These are phyloP conservation scores for Castanea crenata DNA, from an alignment of 306 rosid genomes.

Conservation along the genomic window DNA sequence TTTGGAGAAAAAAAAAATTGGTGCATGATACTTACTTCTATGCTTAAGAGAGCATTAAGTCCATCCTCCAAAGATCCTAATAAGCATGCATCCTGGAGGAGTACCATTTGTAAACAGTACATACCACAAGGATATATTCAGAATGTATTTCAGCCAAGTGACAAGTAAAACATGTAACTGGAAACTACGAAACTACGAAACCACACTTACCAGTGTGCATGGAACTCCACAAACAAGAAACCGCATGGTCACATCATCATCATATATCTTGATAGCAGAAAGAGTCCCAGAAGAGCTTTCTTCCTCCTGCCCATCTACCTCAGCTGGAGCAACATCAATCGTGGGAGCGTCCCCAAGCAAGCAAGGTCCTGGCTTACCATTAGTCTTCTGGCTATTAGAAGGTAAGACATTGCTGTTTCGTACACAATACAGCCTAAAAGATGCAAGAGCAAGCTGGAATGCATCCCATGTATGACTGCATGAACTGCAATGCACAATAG, in stretches of 20 bases:
- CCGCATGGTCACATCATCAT: constrained; percentile 74
- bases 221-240: constrained; percentile 89
- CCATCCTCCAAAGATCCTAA: constrained; percentile 93
- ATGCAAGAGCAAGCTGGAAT: constrained; percentile 91
- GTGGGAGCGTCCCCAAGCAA: constrained; percentile 70
- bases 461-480: constrained; percentile 97
- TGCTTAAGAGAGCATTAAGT: constrained; percentile 75
- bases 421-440: constrained; percentile 75
- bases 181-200: too few species aligned
- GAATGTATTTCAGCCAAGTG: constrained; percentile 12
- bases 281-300: constrained; percentile 60
- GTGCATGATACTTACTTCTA: constrained; percentile 61
- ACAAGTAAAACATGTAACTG: too few species aligned
- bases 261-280: constrained; percentile 88
- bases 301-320: constrained; percentile 62
- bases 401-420: constrained; percentile 44
- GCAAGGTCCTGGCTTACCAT: constrained; percentile 63
- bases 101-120: constrained; percentile 12
- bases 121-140: constrained; percentile 5
- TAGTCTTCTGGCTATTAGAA: constrained; percentile 34
- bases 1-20: neutral
- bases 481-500: constrained; percentile 64
- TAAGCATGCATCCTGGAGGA: constrained; percentile 67
- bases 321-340: constrained; percentile 69
- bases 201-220: constrained; percentile 46